Conservation (phyloP, 495 filamentous ascomycete genomes). For the Lasiosphaeria hispida region DNA sequence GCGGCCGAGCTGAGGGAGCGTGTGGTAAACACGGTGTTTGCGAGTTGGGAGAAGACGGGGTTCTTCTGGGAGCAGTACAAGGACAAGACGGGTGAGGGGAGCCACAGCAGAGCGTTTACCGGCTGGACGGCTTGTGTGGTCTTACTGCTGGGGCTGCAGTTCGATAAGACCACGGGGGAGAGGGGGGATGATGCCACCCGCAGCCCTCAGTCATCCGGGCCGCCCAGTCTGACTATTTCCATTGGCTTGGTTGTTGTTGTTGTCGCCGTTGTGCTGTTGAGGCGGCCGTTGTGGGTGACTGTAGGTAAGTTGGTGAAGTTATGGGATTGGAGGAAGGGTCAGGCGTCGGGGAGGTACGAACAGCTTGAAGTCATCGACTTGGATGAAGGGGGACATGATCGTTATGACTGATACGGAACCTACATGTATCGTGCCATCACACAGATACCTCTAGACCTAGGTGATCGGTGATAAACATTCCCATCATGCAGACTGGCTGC, state of each 20-base stretch:
- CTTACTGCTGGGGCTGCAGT: constrained; percentile 81
- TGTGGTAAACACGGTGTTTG: constrained; percentile 79
- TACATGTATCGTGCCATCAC: no score
- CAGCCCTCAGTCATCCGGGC: neutral
- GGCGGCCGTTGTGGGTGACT: neutral
- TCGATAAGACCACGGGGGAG: neutral
- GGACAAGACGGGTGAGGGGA: constrained; percentile 79
- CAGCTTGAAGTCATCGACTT: constrained; percentile 8
- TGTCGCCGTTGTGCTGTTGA: neutral
- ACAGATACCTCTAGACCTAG: no score
- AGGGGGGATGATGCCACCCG: neutral
- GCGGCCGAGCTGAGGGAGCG: constrained; percentile 75
- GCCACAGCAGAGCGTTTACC: constrained; percentile 91
- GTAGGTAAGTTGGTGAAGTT: neutral
- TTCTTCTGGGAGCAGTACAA: constrained; percentile 98
- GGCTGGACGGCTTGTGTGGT: constrained; percentile 94
- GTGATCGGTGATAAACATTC: no score
- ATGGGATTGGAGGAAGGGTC: neutral
- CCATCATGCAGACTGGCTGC: no score
- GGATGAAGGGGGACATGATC: constrained; percentile 3
- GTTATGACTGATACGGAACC: no score
- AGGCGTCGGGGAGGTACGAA: constrained; percentile 3
- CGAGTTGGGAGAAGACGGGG: constrained; percentile 81
- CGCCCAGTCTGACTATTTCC: neutral
- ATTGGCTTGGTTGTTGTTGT: neutral